Conservation (phyloP, 768 basidiomycete species). For the Termitomyces sp. region DNA sequence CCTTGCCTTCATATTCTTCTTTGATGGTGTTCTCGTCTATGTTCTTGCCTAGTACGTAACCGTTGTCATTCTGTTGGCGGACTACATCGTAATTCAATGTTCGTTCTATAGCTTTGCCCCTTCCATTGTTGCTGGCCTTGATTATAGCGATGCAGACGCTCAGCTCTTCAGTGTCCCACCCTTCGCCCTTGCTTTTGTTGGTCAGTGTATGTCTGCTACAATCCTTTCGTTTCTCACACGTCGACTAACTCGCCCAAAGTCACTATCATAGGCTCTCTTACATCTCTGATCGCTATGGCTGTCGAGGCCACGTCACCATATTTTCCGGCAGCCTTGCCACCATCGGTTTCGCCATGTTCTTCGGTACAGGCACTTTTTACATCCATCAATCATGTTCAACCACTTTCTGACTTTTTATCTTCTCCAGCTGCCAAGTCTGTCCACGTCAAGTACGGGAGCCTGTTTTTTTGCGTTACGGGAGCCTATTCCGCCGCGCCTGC, state of each 20-base stretch:
- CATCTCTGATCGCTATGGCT: conserved; percentile 37
- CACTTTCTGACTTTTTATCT: background rate
- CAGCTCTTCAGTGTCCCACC: conserved; percentile 63
- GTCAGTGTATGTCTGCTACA: conserved; percentile 23
- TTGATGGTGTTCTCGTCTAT: conserved; percentile 45
- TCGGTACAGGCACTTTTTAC: conserved; percentile 29
- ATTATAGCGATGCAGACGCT: conserved; percentile 45
- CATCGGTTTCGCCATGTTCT: conserved; percentile 52
- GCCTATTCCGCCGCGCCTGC: conserved; percentile 51
- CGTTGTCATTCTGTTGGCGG: background rate
- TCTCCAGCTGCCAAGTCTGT: conserved; percentile 29
- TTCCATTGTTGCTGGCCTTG: conserved; percentile 63
- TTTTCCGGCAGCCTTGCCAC: conserved; percentile 36
- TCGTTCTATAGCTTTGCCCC: conserved; percentile 44
- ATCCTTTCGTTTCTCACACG: background rate
- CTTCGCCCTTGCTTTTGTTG: conserved; percentile 43
- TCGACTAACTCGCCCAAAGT: conserved; percentile 16
- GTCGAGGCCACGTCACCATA: conserved; percentile 38
- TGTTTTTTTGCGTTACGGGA: conserved; percentile 51
- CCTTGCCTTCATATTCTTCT: conserved; percentile 44
- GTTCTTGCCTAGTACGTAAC: conserved; percentile 31
- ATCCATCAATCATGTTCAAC: background rate
- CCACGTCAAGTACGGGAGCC: conserved; percentile 43
- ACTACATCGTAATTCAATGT: background rate
- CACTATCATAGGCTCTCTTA: conserved; percentile 33